A percentile compares a stretch with the other conserved stretches of the same genome.
These are phyloP conservation scores for Cryptococcus sp. DNA, from an alignment of 1,284 basidiomycete species.

Conservation along the genomic window DNA sequence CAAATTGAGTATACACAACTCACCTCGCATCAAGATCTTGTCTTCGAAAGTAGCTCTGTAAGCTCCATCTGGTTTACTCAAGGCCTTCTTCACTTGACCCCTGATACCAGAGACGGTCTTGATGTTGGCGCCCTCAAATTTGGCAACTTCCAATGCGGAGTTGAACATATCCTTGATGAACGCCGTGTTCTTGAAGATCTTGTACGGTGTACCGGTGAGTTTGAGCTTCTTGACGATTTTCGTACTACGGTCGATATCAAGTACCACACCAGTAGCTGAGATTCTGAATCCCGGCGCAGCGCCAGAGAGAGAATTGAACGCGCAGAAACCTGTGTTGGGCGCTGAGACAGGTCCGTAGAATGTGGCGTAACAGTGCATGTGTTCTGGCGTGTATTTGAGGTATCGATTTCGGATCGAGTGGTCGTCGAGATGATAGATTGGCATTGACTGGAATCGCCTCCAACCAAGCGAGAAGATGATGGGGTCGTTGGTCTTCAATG, in stretches of 20 bases:
- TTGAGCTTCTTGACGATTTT: conserved; percentile 99
- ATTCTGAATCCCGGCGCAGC: conserved; percentile 79
- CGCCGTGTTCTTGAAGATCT: conserved; percentile 99
- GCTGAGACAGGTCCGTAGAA: conserved; percentile 89
- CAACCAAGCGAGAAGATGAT: conserved; percentile 94
- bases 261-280: conserved; percentile 89
- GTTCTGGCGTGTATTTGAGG: conserved; percentile 99
- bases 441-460: conserved; percentile 92
- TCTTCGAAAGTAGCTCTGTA: conserved; percentile 98
- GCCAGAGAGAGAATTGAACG: conserved; percentile 81
- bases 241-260: conserved; percentile 86
- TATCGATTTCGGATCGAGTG: conserved; percentile 96
- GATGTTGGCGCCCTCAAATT: conserved; percentile 96
- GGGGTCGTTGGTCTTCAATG: conserved; percentile 96
- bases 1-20: conserved; percentile 42
- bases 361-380: conserved; percentile 98
- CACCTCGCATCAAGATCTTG: conserved; percentile 93
- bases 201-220: conserved; percentile 89
- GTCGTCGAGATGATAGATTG: conserved; percentile 95
- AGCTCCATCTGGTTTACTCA: conserved; percentile 89
- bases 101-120: conserved; percentile 93
- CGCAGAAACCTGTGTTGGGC: conserved; percentile 97
- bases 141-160: conserved; percentile 89
- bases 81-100: conserved; percentile 94
- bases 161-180: conserved; percentile 99